These are phyloP conservation scores for Auxenochlorella pyrenoidosa DNA, from an alignment of 139 green algal genomes.

Conservation along the genomic window DNA sequence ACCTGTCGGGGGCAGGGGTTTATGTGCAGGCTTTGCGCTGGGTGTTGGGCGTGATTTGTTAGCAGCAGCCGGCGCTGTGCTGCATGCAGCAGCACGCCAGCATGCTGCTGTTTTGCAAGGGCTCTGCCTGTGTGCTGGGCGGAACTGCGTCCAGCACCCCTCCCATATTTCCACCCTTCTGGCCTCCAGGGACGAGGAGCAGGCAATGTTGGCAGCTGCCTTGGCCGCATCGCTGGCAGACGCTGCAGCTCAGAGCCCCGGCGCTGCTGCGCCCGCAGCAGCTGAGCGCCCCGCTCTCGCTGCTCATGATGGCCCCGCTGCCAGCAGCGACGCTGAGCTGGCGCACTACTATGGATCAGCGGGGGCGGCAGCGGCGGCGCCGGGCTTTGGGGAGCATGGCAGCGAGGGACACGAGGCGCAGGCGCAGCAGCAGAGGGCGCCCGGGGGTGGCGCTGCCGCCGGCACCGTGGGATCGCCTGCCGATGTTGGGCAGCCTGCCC, in stretches of 20 bases:
- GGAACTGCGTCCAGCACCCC: no score
- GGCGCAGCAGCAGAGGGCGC: neutral
- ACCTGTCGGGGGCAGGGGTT: no score
- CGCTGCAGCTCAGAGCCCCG: neutral
- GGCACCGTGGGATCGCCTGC: no score
- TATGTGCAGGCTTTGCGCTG: no score
- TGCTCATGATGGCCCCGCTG: neutral
- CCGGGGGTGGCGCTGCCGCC: no score
- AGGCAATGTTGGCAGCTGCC: slow-evolving; percentile 46
- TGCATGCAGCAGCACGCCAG: no score
- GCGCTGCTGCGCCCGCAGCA: neutral
- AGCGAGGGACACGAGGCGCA: neutral
- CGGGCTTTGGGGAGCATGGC: neutral
- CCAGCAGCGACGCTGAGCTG: neutral
- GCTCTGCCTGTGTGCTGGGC: no score
- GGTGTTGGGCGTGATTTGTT: no score
- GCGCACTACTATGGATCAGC: neutral
- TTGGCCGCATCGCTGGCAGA: slow-evolving; percentile 40
- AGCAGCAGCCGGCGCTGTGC: no score
- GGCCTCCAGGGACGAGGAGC: slow-evolving; percentile 45
- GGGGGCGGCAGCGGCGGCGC: neutral
- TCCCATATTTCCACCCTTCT: neutral
- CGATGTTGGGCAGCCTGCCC: no score
- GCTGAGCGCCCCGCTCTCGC: neutral
- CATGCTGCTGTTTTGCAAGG: no score